phyloP scores from a whole-genome alignment of 768 basidiomycete genomes.

The Austroboletus eburneus region DNA sequence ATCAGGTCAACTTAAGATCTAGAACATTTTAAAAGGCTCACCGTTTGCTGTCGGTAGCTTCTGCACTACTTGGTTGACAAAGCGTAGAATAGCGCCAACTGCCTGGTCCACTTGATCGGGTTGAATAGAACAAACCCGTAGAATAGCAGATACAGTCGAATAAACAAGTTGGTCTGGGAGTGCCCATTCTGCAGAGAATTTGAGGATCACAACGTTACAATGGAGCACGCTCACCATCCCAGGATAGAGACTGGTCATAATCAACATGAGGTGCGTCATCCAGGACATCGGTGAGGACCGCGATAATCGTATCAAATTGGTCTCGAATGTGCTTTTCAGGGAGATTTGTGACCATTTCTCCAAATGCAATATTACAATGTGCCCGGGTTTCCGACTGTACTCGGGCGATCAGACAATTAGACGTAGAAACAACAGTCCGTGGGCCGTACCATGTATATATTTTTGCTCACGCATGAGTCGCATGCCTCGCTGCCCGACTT shows the following conservation, averaged over 20 bases:
- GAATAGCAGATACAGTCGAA: constrained; percentile 71
- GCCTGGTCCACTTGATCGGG: constrained; percentile 45
- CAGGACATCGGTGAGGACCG: constrained; percentile 62
- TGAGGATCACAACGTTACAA: constrained; percentile 1
- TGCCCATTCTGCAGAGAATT: constrained; percentile 68
- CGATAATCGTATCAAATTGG: constrained; percentile 51
- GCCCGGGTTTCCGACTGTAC: constrained; percentile 65
- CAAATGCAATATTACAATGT: constrained; percentile 82
- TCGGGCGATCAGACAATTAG: constrained; percentile 1
- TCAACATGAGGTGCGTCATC: constrained; percentile 70
- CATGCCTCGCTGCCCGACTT: constrained; percentile 18
- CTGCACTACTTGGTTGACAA: constrained; percentile 54
- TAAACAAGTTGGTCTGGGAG: constrained; percentile 81
- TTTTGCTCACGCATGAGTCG: constrained; percentile 15
- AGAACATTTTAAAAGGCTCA: constrained; percentile 32
- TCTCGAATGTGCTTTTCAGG: constrained; percentile 47
- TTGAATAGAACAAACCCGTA: constrained; percentile 58
- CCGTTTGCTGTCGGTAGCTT: constrained; percentile 51
- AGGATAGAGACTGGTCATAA: constrained; percentile 74
- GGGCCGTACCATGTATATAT: constrained; percentile 56
- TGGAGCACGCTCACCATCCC: constrained; percentile 56
- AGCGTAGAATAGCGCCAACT: constrained; percentile 55
- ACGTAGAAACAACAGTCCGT: neutral
- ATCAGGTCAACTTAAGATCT: neutral
- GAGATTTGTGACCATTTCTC: constrained; percentile 67